Conservation (phyloP, 352 stramenopile species). For the Phytopythium kandeliae region DNA sequence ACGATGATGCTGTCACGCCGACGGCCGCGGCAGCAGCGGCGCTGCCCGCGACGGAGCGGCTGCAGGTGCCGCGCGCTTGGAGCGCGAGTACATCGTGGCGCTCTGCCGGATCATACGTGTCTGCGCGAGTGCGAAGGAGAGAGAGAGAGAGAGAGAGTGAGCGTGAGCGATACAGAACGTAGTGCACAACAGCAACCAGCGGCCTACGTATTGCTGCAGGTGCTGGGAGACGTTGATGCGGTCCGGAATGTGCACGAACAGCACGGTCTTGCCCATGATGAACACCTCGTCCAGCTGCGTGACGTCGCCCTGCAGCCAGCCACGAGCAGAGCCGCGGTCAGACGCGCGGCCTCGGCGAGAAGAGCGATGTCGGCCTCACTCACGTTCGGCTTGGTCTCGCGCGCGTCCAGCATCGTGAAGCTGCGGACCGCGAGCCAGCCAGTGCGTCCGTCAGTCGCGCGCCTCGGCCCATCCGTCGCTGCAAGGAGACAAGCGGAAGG, state of each 20-base stretch:
- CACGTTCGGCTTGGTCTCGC: conserved; percentile 71
- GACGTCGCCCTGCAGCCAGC: conserved; percentile 32
- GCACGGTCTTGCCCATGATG: conserved; percentile 81
- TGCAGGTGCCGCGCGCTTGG: conserved; percentile 35
- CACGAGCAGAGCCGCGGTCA: background rate
- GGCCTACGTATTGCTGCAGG: conserved; percentile 66
- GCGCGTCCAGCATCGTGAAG: conserved; percentile 71
- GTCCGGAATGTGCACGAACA: conserved; percentile 86
- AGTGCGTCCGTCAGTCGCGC: background rate
- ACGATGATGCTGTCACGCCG: background rate
- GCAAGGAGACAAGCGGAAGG: too few relatives aligned
- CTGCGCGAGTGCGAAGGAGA: conserved; percentile 15
- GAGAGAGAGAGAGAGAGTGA: background rate
- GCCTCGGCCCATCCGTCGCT: background rate
- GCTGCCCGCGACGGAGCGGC: background rate
- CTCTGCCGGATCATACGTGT: conserved; percentile 76
- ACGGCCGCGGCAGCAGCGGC: background rate
- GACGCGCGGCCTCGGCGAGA: too few relatives aligned
- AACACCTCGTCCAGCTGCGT: conserved; percentile 80
- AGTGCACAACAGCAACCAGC: background rate
- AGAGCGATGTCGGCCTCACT: too few relatives aligned
- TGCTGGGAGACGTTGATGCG: conserved; percentile 78
- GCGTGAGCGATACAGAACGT: background rate
- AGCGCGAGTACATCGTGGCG: conserved; percentile 74
- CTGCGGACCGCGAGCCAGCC: too few relatives aligned